These are phyloP conservation scores for Diaporthe humulicola DNA, from an alignment of 2,329 filamentous ascomycete species.

Conservation along the genomic window DNA sequence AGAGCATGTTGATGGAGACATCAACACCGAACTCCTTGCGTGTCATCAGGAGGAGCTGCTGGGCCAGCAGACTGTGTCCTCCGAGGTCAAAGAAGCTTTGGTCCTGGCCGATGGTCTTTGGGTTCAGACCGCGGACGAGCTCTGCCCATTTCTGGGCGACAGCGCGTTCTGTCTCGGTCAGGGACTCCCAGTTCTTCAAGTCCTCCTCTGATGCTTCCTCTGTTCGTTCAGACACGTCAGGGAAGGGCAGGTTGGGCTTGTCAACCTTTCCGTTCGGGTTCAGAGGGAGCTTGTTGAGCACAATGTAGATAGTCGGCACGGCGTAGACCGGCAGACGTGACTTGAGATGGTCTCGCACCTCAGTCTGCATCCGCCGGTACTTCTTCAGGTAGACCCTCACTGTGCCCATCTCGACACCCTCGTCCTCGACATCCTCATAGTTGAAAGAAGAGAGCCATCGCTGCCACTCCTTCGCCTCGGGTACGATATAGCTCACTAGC, in stretches of 20 bases:
- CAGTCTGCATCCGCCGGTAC: constrained; percentile 61
- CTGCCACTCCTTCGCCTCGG: constrained; percentile 81
- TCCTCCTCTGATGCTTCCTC: constrained; percentile 59
- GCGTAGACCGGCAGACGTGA: constrained; percentile 80
- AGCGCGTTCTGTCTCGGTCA: constrained; percentile 69
- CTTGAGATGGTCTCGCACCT: constrained; percentile 75
- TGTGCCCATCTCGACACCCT: constrained; percentile 61
- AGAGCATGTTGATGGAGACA: constrained; percentile 79
- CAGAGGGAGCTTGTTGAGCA: constrained; percentile 79
- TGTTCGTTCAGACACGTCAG: constrained; percentile 76
- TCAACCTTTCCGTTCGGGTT: constrained; percentile 91
- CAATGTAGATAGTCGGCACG: constrained; percentile 80
- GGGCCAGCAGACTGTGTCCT: constrained; percentile 84
- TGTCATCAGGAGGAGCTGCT: constrained; percentile 82
- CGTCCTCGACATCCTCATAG: constrained; percentile 67
- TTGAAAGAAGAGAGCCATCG: constrained; percentile 72
- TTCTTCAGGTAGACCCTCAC: constrained; percentile 58
- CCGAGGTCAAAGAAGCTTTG: constrained; percentile 83
- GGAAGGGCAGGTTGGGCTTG: constrained; percentile 76
- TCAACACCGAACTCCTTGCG: constrained; percentile 58
- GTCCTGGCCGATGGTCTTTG: constrained; percentile 70
- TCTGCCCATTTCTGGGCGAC: constrained; percentile 81
- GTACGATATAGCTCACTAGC: constrained; percentile 91
- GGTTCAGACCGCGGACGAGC: constrained; percentile 76
- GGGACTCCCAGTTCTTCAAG: constrained; percentile 55